Conservation (phyloP, 352 stramenopile species). For the Blastocystis sp. region DNA sequence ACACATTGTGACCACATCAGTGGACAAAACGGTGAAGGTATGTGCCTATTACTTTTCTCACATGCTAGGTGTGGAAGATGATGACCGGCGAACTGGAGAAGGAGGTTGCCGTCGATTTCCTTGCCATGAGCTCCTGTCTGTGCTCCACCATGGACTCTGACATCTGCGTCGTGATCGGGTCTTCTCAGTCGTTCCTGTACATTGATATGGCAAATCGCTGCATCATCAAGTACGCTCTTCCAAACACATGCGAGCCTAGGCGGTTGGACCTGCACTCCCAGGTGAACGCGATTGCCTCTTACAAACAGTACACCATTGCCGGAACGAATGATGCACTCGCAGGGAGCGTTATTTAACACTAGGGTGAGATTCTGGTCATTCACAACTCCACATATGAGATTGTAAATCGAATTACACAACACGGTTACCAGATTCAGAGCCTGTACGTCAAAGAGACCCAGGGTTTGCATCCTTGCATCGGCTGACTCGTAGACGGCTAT, state of each 20-base stretch:
- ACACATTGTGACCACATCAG: conserved; percentile 56
- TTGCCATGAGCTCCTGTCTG: conserved; percentile 34
- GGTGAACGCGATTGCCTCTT: conserved; percentile 42
- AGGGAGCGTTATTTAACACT: neutral
- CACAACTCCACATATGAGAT: conserved; percentile 37
- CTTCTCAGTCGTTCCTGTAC: neutral
- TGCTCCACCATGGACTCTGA: conserved; percentile 6
- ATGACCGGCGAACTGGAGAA: conserved; percentile 41
- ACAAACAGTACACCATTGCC: conserved; percentile 34
- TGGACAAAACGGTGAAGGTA: conserved; percentile 59
- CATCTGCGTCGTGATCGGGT: conserved; percentile 27
- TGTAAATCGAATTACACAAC: neutral
- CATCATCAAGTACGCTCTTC: neutral
- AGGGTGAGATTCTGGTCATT: conserved; percentile 42
- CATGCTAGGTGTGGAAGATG: conserved; percentile 56
- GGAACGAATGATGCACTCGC: neutral
- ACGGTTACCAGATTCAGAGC: conserved; percentile 32
- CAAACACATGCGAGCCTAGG: neutral
- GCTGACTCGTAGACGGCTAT: conserved; percentile 8
- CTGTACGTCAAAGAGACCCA: neutral
- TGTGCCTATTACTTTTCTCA: neutral
- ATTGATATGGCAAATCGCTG: neutral
- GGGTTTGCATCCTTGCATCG: neutral
- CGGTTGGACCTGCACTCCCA: conserved; percentile 18
- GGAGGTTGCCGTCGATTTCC: conserved; percentile 22